These are phyloP conservation scores for Elymus sibiricus DNA, from an alignment of 176 grass and related monocot genomes.

Conservation along the genomic window DNA sequence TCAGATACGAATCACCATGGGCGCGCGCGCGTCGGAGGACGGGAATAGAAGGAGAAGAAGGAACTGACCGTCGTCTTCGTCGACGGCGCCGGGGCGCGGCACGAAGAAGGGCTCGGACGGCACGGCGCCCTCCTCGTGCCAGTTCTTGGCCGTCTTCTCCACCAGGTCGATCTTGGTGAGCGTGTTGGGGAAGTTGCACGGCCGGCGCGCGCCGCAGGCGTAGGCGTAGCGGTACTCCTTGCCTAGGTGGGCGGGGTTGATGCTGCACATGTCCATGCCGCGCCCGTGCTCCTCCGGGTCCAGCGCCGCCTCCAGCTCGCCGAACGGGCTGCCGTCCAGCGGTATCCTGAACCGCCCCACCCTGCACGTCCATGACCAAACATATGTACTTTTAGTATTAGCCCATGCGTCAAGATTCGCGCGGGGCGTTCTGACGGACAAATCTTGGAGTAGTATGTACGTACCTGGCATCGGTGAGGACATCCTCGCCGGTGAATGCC, in stretches of 20 bases:
- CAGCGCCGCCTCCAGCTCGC: conserved; percentile 67
- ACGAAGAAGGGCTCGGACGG: conserved; percentile 97
- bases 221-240: conserved; percentile 88
- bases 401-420: background rate
- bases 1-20: background rate
- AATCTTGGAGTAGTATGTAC: too few relatives aligned
- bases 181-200: conserved; percentile 99
- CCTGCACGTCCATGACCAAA: background rate
- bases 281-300: conserved; percentile 83
- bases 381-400: background rate
- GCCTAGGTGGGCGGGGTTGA: conserved; percentile 78
- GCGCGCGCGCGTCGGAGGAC: background rate
- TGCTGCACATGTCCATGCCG: conserved; percentile 98
- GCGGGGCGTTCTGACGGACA: background rate
- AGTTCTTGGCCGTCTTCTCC: conserved; percentile 81
- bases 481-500: conserved; percentile 53
- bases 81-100: conserved; percentile 62
- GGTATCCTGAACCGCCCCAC: conserved; percentile 94
- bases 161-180: conserved; percentile 91
- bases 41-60: background rate
- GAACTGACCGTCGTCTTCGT: conserved; percentile 88
- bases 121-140: conserved; percentile 87
- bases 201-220: conserved; percentile 80
- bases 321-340: conserved; percentile 71
- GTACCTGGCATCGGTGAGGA: conserved; percentile 85